Evolutionary conservation across 169 alveolate species (phyloP).

Genomic region (Eimeria acervulina): DNA sequence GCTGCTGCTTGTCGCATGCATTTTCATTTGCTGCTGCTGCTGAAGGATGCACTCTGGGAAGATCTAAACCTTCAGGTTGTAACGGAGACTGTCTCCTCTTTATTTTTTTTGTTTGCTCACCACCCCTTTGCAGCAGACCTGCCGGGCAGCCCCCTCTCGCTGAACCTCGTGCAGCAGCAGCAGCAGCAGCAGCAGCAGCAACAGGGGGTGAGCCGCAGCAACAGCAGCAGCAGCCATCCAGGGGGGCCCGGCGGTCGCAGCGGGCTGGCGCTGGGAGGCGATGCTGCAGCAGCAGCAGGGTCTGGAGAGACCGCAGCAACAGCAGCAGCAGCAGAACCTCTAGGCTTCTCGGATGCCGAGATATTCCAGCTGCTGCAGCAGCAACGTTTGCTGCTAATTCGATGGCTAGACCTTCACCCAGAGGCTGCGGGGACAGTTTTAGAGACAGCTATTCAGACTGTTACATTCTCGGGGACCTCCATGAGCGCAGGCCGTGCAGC

Average conservation of each 20-base stretch:
- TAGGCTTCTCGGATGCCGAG: slow-evolving; percentile 71
- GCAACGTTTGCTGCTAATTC: slow-evolving; percentile 75
- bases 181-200: slow-evolving; percentile 19
- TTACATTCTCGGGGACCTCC: slow-evolving; percentile 76
- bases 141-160: neutral
- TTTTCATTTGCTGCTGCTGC: slow-evolving; percentile 82
- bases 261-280: neutral
- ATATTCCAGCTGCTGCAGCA: slow-evolving; percentile 75
- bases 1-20: slow-evolving; percentile 81
- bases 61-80: slow-evolving; percentile 74
- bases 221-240: neutral
- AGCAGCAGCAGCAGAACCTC: slow-evolving; percentile 40
- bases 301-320: no score
- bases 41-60: slow-evolving; percentile 53
- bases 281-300: slow-evolving; percentile 34
- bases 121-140: slow-evolving; percentile 76
- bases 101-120: slow-evolving; percentile 83
- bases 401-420: slow-evolving; percentile 60
- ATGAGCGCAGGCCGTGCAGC: slow-evolving; percentile 30
- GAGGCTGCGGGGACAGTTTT: slow-evolving; percentile 47
- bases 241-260: neutral
- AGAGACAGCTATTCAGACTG: slow-evolving; percentile 67
- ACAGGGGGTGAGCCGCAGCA: neutral
- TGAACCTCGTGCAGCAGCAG: slow-evolving; percentile 19
- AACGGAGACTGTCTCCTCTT: slow-evolving; percentile 77